Evolutionary conservation across 257 asterid genomes (phyloP), one percentile per base, ranked within the genome.

Genomic region (Scutellaria galericulata): DNA sequence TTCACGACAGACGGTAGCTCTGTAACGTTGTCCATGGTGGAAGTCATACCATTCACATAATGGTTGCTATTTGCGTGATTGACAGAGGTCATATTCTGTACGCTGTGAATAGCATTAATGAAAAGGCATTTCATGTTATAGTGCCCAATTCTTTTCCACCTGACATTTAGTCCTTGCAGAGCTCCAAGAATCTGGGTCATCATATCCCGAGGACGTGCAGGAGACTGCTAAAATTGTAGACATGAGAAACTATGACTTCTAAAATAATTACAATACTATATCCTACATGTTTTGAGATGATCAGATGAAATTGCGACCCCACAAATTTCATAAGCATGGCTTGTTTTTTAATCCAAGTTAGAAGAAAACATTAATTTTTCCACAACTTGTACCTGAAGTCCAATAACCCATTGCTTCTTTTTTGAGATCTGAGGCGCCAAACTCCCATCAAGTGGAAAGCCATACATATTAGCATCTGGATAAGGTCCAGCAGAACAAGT

Each of bases 91-190:
- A 77, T 20, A 60, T 53, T 75, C 66, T 74, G 83, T 51, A 76
- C 61, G 66, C 71, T 68, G 24, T 50, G 79, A 65, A 68, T 58
- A 48, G 67, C 76, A 66, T 77, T 90, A 65, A 76, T 54, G 83
- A 89, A 82, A 63, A 89, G 86, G 78, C 99, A 94, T 86, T 87
- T 94, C 91, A 95, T 83, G 81, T 90, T 95, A 35, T 87, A 92
- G 71, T 79, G 96, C 73, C 98, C 99, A 54, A 86, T 84, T 78
- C 84, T 95, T 79, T 95, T 95, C 99, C 99, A 95, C 82, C 91
- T 64, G 59, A 95, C 97, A 68, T 90, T 83, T 66, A 92, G 86
- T 75, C 84, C 89, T 81, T 81, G 95, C 74, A 95, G 76, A 70
- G 87, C 88, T 60, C 86, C 83, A 48, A 95, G 99, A 85, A 95